Percentiles rank a stretch among this genome's conserved stretches.
Evolutionary conservation across 345 rosid genomes (phyloP).

Genomic region (Linum tenue): DNA sequence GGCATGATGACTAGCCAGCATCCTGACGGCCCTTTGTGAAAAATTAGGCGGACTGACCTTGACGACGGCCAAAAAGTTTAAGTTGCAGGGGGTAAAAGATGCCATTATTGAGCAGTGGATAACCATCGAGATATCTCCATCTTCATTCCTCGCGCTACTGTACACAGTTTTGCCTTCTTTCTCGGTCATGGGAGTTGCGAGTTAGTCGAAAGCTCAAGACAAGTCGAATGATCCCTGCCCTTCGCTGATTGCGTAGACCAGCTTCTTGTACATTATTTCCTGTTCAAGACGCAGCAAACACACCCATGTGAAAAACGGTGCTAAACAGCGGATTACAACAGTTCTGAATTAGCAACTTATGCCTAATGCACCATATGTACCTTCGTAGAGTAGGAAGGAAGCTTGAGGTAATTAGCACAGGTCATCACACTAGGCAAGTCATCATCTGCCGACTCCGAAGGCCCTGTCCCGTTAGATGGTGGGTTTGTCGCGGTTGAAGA

Average conservation of each 20-base stretch:
- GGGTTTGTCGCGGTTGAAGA: conserved; percentile 55
- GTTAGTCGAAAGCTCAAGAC: conserved; percentile 46
- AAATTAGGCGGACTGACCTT: conserved; percentile 22
- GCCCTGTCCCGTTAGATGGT: conserved; percentile 58
- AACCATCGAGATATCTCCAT: conserved; percentile 22
- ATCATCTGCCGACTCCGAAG: conserved; percentile 80
- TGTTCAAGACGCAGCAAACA: conserved; percentile 25
- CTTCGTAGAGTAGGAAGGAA: conserved; percentile 97
- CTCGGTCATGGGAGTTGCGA: neutral
- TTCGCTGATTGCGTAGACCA: conserved; percentile 83
- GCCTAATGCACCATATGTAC: conserved; percentile 24
- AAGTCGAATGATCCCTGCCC: conserved; percentile 98
- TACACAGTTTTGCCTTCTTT: conserved; percentile 15
- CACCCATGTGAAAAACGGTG: conserved; percentile 9
- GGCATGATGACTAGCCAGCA: no score
- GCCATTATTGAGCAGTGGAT: conserved; percentile 34
- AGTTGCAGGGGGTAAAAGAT: conserved; percentile 15
- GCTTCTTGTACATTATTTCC: conserved; percentile 95
- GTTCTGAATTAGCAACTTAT: neutral
- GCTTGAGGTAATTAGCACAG: conserved; percentile 97
- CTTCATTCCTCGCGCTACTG: conserved; percentile 24
- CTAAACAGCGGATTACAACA: neutral
- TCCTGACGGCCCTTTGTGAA: neutral
- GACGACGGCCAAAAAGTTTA: conserved; percentile 14
- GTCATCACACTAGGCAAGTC: conserved; percentile 99